Evolutionary conservation across 352 stramenopile genomes (phyloP), one percentile per base, ranked within the genome.

Genomic region (Phytophthora sojae): DNA sequence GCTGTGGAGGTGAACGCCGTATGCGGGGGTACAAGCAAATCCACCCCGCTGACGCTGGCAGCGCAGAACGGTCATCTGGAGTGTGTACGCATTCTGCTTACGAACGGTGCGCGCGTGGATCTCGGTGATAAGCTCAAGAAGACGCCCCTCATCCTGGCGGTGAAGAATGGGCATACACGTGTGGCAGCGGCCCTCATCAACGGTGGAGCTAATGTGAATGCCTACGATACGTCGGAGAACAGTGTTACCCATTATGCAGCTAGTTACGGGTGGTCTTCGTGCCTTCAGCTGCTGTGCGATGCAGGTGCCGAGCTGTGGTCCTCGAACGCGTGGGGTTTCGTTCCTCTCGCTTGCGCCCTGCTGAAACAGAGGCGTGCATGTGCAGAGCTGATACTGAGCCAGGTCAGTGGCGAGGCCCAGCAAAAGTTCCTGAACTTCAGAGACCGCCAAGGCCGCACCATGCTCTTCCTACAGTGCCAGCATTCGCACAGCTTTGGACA

Each of bases 381-480:
- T 55, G 84, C 85, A 0, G 81, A 91, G 23, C 85, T 91, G 63
- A 91, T 95, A 45, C 71, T 95, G 19, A 76, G 85, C 29, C 64
- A 76, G 53, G 69, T 73, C 7, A 64, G 47, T 53, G 77, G 74
- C 23, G 87, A 93, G 26, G 75, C 73, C 3, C 72, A 90, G 21
- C 77, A 88, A 30, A 73, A 77, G 25, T 91, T 88, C 29, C 59
- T 95, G 35, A 82, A 95, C 44, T 95, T 93, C 47, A 85, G 82
- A 49, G 87, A 95, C 47, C 82, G 85, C 0, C 73, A 92, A 17
- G 87, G 87, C 2, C 87, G 85, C 12, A 93, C 87, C 29, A 95
- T 95, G 87, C 68, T 95, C 4, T 93, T 90, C 52, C 59, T 93
- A n/a, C 87, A 95, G 66, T 93, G 85, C 37, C 80, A 83, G n/a